These are phyloP conservation scores for Populus tremula DNA, from an alignment of 345 rosid genomes.

Conservation along the genomic window DNA sequence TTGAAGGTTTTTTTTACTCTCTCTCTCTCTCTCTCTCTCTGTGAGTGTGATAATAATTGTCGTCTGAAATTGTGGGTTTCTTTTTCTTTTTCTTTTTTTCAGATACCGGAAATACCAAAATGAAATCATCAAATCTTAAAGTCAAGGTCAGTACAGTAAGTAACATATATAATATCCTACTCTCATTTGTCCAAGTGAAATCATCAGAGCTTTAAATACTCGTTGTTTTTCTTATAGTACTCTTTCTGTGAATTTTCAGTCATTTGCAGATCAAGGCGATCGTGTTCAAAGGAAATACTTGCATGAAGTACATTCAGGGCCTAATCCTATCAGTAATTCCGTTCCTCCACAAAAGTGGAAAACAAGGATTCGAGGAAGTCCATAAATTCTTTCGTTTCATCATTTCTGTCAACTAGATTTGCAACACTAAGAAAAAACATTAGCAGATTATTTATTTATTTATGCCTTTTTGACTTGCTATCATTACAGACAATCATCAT, in stretches of 20 bases:
- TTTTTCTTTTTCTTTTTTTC: background rate
- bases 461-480: background rate
- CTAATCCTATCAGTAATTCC: slow-evolving; percentile 33
- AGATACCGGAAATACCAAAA: background rate
- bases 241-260: background rate
- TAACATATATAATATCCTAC: background rate
- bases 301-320: slow-evolving; percentile 42
- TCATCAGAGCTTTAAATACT: background rate
- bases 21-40: background rate
- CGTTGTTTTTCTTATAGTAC: background rate
- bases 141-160: background rate
- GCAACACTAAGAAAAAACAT: background rate
- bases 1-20: background rate
- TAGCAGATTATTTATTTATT: background rate
- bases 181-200: background rate
- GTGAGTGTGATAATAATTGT: background rate
- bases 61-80: too few species aligned
- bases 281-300: slow-evolving; percentile 19
- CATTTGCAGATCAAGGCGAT: background rate
- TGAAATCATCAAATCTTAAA: background rate
- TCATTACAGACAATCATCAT: background rate
- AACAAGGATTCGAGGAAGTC: background rate
- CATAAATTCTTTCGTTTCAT: background rate
- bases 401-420: background rate
- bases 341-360: slow-evolving; percentile 19